Evolutionary conservation across 2,329 filamentous ascomycete species (phyloP), one percentile per base, ranked within the genome.

Genomic region (Penicillium sp.): DNA sequence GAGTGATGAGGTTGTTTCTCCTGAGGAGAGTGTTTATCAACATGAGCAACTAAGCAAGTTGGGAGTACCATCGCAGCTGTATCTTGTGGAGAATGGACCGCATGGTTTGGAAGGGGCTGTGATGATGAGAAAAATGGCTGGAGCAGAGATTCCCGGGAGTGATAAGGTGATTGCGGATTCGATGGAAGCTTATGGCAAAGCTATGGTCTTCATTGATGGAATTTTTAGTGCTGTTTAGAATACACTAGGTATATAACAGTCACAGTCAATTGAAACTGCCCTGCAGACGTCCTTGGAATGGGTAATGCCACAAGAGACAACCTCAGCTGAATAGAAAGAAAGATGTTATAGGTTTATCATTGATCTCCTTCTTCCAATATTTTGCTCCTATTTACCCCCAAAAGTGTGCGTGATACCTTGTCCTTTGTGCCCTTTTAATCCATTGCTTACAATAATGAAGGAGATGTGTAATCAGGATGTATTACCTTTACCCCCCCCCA

Each of bases 1-100:
- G 5, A 58, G 55, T 3, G 64, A 66, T 51, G 64, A 66, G 46
- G 64, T 65, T n/a, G 64, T 66, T 13, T 51, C 59, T 1, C 55
- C 53, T 14, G 39, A 56, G n/a, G 64, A 66, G 43, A 65, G 64
- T 35, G 27, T 52, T 9, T 39, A 57, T 19, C 64, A 66, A 2
- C 29, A 65, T 41, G 57, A 63, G 22, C 61, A 62, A 47, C 44
- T 66, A 26, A 46, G 43, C 26, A 26, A 37, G 13, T 16, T 65
- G 24, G 63, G 61, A 3, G 58, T 65, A 1, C 48, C 58, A 31
- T 58, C 62, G 1, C 39, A 59, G 27, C 29, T 66, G 11, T 39
- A 57, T 26, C 48, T 64, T 47, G 61, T 66, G 19, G 27, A 62
- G 16, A 48, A 56, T 47, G 63, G 59, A 7, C 53, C 44, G 3